Evolutionary conservation across 768 basidiomycete genomes (phyloP).

Genomic region (Trametes gibbosa): DNA sequence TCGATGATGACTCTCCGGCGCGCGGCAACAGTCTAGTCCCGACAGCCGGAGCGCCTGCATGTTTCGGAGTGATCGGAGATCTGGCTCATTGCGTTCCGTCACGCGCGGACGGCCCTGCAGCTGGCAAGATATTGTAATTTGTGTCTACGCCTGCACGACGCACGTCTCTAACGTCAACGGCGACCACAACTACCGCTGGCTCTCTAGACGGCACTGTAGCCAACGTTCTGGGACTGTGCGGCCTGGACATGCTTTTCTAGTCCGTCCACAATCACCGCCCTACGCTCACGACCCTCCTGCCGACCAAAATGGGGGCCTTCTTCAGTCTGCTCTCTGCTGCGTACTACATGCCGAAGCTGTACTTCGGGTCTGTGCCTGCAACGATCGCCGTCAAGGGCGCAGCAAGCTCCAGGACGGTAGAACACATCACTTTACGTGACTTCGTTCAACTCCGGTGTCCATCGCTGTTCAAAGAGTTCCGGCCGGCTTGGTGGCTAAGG

Average conservation of each 20-base stretch:
- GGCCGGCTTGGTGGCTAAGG: constrained; percentile 32
- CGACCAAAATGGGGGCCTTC: constrained; percentile 19
- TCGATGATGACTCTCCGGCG: too few species aligned
- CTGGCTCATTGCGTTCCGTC: too few species aligned
- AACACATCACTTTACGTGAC: constrained; percentile 20
- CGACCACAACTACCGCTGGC: neutral
- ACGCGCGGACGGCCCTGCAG: too few species aligned
- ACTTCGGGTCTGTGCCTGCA: constrained; percentile 22
- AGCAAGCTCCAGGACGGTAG: constrained; percentile 7
- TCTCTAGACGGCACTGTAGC: neutral
- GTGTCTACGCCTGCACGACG: too few species aligned
- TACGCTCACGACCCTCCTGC: neutral
- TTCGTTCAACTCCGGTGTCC: constrained; percentile 28
- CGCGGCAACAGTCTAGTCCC: too few species aligned
- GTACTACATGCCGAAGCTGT: constrained; percentile 20
- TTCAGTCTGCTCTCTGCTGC: constrained; percentile 21
- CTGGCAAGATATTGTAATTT: too few species aligned
- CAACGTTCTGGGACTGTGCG: neutral
- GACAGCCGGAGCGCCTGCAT: too few species aligned
- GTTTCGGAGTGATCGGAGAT: too few species aligned
- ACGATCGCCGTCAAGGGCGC: constrained; percentile 16
- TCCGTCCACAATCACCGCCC: neutral
- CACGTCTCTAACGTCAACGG: neutral
- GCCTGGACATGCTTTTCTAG: too few species aligned
- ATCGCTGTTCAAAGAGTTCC: constrained; percentile 27